Conservation (phyloP, 352 stramenopile genomes). For the Phytophthora multivora region DNA sequence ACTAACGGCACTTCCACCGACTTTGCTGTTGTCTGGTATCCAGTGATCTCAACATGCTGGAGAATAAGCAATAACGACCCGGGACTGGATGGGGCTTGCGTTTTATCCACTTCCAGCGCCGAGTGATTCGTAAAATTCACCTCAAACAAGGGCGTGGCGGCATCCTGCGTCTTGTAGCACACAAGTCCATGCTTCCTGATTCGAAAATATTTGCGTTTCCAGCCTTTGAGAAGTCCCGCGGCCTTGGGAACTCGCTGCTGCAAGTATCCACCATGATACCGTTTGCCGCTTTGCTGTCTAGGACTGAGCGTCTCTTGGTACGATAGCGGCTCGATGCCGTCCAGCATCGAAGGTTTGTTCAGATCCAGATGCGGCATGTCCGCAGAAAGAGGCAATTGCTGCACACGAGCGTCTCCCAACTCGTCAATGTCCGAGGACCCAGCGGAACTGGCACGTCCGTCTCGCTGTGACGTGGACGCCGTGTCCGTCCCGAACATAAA, state of each 20-base stretch:
- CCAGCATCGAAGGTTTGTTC: conserved; percentile 2
- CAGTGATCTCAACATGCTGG: conserved; percentile 52
- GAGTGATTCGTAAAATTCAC: conserved; percentile 61
- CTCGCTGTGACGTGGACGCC: background rate
- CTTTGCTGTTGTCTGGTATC: conserved; percentile 37
- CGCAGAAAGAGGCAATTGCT: conserved; percentile 21
- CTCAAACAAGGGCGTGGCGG: conserved; percentile 58
- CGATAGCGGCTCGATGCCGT: conserved; percentile 14
- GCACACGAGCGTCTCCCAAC: conserved; percentile 26
- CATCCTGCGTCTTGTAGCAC: conserved; percentile 62
- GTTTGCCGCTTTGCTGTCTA: conserved; percentile 56
- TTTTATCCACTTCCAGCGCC: conserved; percentile 37
- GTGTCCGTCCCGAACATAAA: conserved; percentile 7
- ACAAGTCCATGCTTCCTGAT: conserved; percentile 67
- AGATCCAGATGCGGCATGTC: conserved; percentile 16
- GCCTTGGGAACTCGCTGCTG: conserved; percentile 60
- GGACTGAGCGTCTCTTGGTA: conserved; percentile 64
- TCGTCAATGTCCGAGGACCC: conserved; percentile 38
- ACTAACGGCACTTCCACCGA: conserved; percentile 54
- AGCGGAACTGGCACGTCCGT: conserved; percentile 27
- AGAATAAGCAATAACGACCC: conserved; percentile 48
- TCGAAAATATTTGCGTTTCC: conserved; percentile 77
- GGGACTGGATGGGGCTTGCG: conserved; percentile 10
- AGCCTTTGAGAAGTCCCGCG: conserved; percentile 67
- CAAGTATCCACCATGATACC: conserved; percentile 61